Evolutionary conservation across 140 eudicot genomes (phyloP), one percentile per base, ranked within the genome.

Genomic region (Cichorium intybus): DNA sequence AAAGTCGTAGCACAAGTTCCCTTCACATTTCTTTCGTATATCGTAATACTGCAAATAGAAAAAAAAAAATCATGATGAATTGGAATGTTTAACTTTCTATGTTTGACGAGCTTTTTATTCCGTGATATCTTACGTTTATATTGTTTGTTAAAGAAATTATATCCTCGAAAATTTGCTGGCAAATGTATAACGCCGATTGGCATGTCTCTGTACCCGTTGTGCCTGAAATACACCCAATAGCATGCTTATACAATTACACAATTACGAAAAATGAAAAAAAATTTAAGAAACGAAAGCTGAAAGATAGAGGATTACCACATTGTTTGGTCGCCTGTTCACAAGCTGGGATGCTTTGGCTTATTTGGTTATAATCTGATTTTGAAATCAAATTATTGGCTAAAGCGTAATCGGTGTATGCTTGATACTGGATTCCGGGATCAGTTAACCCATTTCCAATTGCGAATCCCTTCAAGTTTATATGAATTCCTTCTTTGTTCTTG

Each of bases 361-460:
- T 79, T 24, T 27, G 51, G 26, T 77, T 18, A 49, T 79, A 55
- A 77, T 79, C 95, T 18, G 95, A 51, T 26, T 80, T 27, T 7
- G 68, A 62, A 31, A 90, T 90, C 34, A 90, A 8, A 9, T 74
- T 67, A 72, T 70, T 81, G 60, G 73, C 82, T 71, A 90, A 61
- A n/a, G 95, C 94, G 62, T 64, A 90, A 62, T 90, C 95, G 22
- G 87, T 70, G 70, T 90, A 90, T 4, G 97, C 97, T 52, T 54
- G 78, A 74, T 90, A 90, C 81, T 90, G 97, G 35, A 90, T 82
- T 45, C 29, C 88, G 7, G 97, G 94, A 69, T 90, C 58, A 2
- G 97, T 90, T 45, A 90, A 84, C 55, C 97, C 97, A 51, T 90
- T 90, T 6, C 97, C 97, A 24, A 90, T 90, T 9, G 85, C 93